A percentile compares a stretch with the other conserved stretches of the same genome.
Evolutionary conservation across 164 flowering plant genomes (phyloP).

Genomic region (grape (Vitis vinifera)): ASM3070453v1 NC_081810.1:7478001-7478500

Average conservation of each 20-base stretch:
- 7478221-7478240: slow-evolving; percentile 43
- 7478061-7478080: background rate
- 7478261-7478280: slow-evolving; percentile 40
- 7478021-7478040: background rate
- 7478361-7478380: slow-evolving; percentile 30
- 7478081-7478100: background rate
- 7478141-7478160: slow-evolving; percentile 3
- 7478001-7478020: background rate
- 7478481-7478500: slow-evolving; percentile 54
- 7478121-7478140: slow-evolving; percentile 2
- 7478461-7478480: slow-evolving; percentile 52
- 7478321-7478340: slow-evolving; percentile 41
- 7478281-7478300: slow-evolving; percentile 50
- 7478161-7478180: slow-evolving; percentile 73
- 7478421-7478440: slow-evolving; percentile 61
- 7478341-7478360: slow-evolving; percentile 35
- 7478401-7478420: slow-evolving; percentile 49
- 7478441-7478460: slow-evolving; percentile 58
- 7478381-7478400: slow-evolving; percentile 30
- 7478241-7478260: slow-evolving; percentile 36
- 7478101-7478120: background rate
- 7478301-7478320: slow-evolving; percentile 48
- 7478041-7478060: background rate
- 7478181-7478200: slow-evolving; percentile 49
- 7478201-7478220: slow-evolving; percentile 47